Evolutionary conservation across 331 rosid species (phyloP).

Genomic region (Pyrus hybrid): DNA sequence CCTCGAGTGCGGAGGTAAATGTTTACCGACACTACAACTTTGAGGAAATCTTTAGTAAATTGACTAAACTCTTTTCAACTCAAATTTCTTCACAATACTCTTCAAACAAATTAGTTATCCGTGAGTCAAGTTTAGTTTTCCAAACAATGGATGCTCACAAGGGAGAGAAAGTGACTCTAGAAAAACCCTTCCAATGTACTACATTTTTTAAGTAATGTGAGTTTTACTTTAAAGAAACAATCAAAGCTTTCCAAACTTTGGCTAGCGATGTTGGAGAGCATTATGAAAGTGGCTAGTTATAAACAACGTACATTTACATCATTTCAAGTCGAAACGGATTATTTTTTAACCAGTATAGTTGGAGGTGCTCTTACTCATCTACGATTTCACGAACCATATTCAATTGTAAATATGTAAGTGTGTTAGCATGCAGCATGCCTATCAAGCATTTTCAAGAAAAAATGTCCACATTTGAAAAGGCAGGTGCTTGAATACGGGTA

Average conservation of each 20-base stretch:
- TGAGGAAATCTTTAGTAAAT: too few species aligned
- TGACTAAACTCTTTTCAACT: neutral
- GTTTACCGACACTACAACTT: neutral
- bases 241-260: neutral
- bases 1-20: neutral
- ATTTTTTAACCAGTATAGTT: too few species aligned
- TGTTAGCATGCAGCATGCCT: neutral
- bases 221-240: neutral
- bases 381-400: neutral
- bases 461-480: neutral
- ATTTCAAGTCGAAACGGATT: neutral
- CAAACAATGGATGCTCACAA: neutral
- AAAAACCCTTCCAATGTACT: neutral
- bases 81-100: neutral
- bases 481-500: neutral
- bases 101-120: too few species aligned
- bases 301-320: neutral
- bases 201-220: neutral
- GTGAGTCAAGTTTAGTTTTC: neutral
- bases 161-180: neutral
- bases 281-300: too few species aligned
- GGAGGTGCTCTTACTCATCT: neutral
- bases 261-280: neutral
- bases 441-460: neutral
- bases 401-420: neutral